Evolutionary conservation across 257 asterid genomes (phyloP).

Genomic region (Parsonsia alboflavescens): DNA sequence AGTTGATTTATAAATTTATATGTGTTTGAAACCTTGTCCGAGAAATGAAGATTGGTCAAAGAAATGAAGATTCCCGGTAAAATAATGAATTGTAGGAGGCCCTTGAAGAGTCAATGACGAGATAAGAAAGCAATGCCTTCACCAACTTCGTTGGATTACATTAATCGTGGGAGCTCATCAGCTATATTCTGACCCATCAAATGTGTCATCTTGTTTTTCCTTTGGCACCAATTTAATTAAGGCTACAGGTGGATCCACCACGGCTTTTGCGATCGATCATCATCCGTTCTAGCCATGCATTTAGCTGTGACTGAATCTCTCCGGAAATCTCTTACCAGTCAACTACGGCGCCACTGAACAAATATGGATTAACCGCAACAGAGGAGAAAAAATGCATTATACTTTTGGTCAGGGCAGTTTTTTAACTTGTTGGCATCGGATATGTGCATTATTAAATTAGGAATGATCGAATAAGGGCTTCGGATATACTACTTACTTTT

Average conservation of each 20-base stretch:
- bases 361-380: too few species aligned
- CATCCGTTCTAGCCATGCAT: not conserved
- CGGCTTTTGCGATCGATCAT: not conserved
- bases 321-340: too few species aligned
- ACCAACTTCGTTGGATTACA: constrained; percentile 16
- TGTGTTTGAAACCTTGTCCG: too few species aligned
- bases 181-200: constrained; percentile 1
- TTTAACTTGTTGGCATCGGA: too few species aligned
- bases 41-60: not conserved
- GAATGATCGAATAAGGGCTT: too few species aligned
- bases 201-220: not conserved
- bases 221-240: constrained; percentile 13
- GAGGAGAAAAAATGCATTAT: too few species aligned
- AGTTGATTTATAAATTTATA: too few species aligned
- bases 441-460: too few species aligned
- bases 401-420: too few species aligned
- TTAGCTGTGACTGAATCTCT: too few species aligned
- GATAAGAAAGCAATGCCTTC: constrained; percentile 10
- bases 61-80: not conserved
- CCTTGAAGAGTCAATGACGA: constrained; percentile 1
- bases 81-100: not conserved
- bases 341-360: too few species aligned
- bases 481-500: too few species aligned
- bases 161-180: constrained; percentile 7
- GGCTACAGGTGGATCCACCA: constrained; percentile 2